Evolutionary conservation across 352 stramenopile species (phyloP).

Genomic region (Globisporangium radiosum): DNA sequence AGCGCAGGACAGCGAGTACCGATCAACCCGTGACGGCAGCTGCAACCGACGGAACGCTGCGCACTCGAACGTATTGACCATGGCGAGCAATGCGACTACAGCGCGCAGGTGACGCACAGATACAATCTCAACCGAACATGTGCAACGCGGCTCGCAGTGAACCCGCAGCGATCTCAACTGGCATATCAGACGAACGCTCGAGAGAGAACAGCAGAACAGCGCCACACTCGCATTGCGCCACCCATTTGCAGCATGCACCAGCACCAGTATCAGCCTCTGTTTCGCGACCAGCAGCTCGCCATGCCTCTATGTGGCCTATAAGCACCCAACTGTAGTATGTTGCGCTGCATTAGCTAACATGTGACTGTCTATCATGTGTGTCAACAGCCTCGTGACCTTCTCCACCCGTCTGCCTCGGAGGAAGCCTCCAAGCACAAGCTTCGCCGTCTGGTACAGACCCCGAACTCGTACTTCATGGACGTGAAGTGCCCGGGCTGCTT

Average conservation of each 20-base stretch:
- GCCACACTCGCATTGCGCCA: not conserved
- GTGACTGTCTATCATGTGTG: constrained; percentile 5
- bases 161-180: not conserved
- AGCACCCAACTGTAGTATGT: too few relatives aligned
- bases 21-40: not conserved
- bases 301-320: not conserved
- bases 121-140: too few relatives aligned
- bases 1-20: not conserved
- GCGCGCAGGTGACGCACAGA: too few relatives aligned
- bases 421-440: constrained; percentile 99
- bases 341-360: constrained; percentile 8
- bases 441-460: constrained; percentile 98
- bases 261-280: not conserved
- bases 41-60: not conserved
- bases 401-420: constrained; percentile 93
- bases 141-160: not conserved
- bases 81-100: too few relatives aligned
- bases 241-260: not conserved
- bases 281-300: too few relatives aligned
- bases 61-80: too few relatives aligned
- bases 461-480: constrained; percentile 99
- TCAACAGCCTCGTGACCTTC: constrained; percentile 89
- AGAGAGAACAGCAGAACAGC: too few relatives aligned
- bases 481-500: constrained; percentile 99
- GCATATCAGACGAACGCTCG: too few relatives aligned